Evolutionary conservation across 192 early-diverging fungal species (phyloP).

Genomic region (Coemansia sp.): DNA sequence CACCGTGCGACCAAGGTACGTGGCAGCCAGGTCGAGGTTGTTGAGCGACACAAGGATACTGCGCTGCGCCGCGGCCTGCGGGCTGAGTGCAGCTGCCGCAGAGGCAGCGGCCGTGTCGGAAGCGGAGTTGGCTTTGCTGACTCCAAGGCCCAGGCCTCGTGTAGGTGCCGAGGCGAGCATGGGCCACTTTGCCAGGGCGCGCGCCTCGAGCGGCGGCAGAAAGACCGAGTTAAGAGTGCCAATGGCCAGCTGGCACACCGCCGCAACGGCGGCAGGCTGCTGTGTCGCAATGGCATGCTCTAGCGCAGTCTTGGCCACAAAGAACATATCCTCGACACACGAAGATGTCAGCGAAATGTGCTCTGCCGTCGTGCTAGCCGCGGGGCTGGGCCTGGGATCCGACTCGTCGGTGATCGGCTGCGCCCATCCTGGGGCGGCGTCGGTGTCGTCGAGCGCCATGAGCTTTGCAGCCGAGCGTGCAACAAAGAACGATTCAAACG

Average conservation of each 20-base stretch:
- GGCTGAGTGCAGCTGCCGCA: constrained; percentile 1
- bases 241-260: constrained; percentile 65
- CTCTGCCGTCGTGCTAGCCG: background rate
- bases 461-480: constrained; percentile 29
- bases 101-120: constrained; percentile 1
- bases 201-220: constrained; percentile 19
- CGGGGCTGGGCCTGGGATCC: background rate
- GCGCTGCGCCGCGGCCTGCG: constrained; percentile 23
- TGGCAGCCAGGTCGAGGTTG: constrained; percentile 80
- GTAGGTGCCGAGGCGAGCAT: too few relatives aligned
- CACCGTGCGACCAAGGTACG: constrained; percentile 73
- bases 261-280: constrained; percentile 63
- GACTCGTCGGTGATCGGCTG: constrained; percentile 3
- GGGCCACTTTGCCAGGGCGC: constrained; percentile 24
- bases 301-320: constrained; percentile 74
- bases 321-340: constrained; percentile 93
- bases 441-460: constrained; percentile 41
- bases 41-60: constrained; percentile 66
- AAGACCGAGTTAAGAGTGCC: constrained; percentile 35
- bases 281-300: constrained; percentile 70
- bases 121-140: background rate
- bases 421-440: constrained; percentile 31
- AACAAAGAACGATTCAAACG: constrained; percentile 40
- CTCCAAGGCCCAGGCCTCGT: too few relatives aligned
- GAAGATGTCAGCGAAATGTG: constrained; percentile 35